Percentiles rank a stretch among this genome's conserved stretches.
These are phyloP conservation scores for Pleurotus ostreatus DNA, from an alignment of 768 basidiomycete genomes.

Conservation along the genomic window DNA sequence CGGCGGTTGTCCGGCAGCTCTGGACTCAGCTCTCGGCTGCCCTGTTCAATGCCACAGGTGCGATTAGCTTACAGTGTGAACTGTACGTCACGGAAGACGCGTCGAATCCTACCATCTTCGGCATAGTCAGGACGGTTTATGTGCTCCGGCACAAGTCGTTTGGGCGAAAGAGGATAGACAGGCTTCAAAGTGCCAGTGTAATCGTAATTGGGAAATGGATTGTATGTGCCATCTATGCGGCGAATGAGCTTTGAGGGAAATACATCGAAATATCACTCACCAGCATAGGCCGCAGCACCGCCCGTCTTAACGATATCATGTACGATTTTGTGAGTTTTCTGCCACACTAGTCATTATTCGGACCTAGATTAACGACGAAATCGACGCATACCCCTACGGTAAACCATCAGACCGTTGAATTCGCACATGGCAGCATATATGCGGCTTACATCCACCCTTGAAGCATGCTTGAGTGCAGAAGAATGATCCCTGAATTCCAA, in stretches of 20 bases:
- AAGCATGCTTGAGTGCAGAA: slow-evolving; percentile 97
- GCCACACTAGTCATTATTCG: slow-evolving; percentile 6
- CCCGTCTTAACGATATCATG: slow-evolving; percentile 49
- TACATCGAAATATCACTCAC: background rate
- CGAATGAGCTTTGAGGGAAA: background rate
- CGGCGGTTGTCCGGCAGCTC: slow-evolving; percentile 55
- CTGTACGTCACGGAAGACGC: slow-evolving; percentile 4
- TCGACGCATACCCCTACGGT: slow-evolving; percentile 21
- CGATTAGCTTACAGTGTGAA: background rate
- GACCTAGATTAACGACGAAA: background rate
- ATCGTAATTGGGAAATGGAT: slow-evolving; percentile 72
- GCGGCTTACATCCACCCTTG: slow-evolving; percentile 82
- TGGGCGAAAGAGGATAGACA: slow-evolving; percentile 82
- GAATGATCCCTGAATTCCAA: slow-evolving; percentile 79
- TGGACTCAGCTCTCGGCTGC: slow-evolving; percentile 54
- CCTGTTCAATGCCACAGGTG: slow-evolving; percentile 33
- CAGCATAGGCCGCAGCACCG: background rate
- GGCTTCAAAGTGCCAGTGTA: slow-evolving; percentile 82
- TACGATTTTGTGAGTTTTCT: slow-evolving; percentile 83
- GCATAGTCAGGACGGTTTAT: slow-evolving; percentile 91
- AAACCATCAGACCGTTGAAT: background rate
- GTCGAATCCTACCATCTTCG: slow-evolving; percentile 31
- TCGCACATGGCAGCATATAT: background rate
- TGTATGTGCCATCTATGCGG: slow-evolving; percentile 64
- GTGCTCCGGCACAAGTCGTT: slow-evolving; percentile 72